Base-by-base conservation (phyloP, 306 rosid genomes). In the Quillaja saponaria region DNA sequence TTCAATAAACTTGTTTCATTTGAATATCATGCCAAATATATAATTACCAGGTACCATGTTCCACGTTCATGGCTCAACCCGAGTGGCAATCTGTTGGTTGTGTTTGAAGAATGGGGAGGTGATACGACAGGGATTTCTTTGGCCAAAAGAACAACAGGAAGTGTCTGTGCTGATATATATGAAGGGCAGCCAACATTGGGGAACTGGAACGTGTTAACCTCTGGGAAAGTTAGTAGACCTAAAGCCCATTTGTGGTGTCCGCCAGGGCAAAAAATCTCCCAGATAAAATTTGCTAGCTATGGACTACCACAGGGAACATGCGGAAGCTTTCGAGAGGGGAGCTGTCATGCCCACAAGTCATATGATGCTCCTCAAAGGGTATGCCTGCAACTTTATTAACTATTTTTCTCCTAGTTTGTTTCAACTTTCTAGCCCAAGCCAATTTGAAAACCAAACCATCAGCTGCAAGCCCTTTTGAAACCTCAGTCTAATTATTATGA, bases 61-160 rank as follows among this genome's bases (percentile, higher is more conserved):
- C 99, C 99, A 18, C 84, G 87, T 34, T 81, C 94, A 3, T 92
- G 99, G 99, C 64, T 92, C 80, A 81, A 68, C 21, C 75, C 90
- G 2, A 68, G 72, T 3, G 96, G 70, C 20, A 92, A 92, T 48
- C 63, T 83, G 31, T 52, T 92, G 73, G 94, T 89, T 25, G 83
- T 92, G 76, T 87, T 92, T 45, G 99, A 92, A 68, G 99, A 92
- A 76, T 83, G 72, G 88, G 99, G 99, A 13, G 96, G 96, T 20
- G 90, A 92, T 31, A 89, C 99, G 8, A 15, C 28, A 8, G 80
- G 84, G 69, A 83, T 92, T 61, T 67, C 91, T 38, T 67, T 92
- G 79, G 95, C 83, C 52, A 81, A 69, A 78, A 80, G 95, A 79
- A 28, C 76, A 33, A 71, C 72, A 64, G 75, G 13, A 55, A 78